These are phyloP conservation scores for Tuber aestivum DNA, from an alignment of 495 filamentous ascomycete species.

Conservation along the genomic window DNA sequence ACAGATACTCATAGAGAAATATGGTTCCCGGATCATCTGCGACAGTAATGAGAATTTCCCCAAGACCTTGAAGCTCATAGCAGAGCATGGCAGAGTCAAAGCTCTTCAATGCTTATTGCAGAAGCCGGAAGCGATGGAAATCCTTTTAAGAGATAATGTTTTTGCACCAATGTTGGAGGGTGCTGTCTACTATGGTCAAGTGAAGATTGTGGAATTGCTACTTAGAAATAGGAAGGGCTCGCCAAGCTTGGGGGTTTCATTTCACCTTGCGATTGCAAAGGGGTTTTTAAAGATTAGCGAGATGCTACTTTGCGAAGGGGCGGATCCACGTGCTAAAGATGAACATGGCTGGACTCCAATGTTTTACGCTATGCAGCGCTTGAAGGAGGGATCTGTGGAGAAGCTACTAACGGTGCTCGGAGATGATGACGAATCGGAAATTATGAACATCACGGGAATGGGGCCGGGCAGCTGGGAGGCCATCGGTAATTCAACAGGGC, in stretches of 20 bases:
- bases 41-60: not conserved
- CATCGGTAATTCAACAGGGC: too few relatives aligned
- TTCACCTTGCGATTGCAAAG: constrained; percentile 11
- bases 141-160: not conserved
- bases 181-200: constrained; percentile 2
- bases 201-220: not conserved
- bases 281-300: constrained; percentile 5
- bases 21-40: not conserved
- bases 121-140: not conserved
- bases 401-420: not conserved
- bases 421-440: not conserved
- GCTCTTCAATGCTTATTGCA: constrained; percentile 5
- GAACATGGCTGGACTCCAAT: constrained; percentile 15
- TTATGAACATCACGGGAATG: not conserved
- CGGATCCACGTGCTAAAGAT: constrained; percentile 1
- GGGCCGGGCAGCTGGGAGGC: constrained; percentile 10
- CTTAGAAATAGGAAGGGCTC: constrained; percentile 3
- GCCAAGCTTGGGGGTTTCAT: not conserved
- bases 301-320: constrained; percentile 7
- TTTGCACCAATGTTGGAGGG: not conserved
- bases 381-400: constrained; percentile 8
- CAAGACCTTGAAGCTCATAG: not conserved
- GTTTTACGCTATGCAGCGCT: constrained; percentile 11
- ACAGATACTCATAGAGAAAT: not conserved
- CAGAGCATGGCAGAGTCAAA: not conserved